phyloP scores from a whole-genome alignment of 1,139 yeast genomes.

The Petasospora fabianii region DNA sequence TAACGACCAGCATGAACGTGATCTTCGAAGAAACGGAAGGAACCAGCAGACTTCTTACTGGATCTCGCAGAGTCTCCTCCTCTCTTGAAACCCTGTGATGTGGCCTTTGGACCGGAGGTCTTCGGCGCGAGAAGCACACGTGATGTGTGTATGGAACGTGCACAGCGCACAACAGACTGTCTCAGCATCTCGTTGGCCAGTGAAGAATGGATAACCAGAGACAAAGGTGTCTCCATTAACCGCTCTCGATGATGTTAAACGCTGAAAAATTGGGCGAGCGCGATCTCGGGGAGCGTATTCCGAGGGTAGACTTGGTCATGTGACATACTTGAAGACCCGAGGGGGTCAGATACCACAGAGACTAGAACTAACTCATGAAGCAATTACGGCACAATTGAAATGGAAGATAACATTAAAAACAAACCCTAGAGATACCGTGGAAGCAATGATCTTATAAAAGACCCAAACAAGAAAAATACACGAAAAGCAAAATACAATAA shows the following conservation, averaged over 20 bases:
- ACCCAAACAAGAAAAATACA: no score
- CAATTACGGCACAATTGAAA: no score
- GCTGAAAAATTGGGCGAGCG: not conserved
- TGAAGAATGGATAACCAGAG: no score
- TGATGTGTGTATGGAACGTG: slow-evolving; percentile 10
- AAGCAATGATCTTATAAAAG: no score
- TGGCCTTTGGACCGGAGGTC: slow-evolving; percentile 14
- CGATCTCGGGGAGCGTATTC: not conserved
- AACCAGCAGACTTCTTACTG: slow-evolving; percentile 20
- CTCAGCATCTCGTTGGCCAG: slow-evolving; percentile 10
- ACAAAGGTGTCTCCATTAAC: no score
- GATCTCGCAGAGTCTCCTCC: slow-evolving; percentile 13
- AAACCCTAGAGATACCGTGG: no score
- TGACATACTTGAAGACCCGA: no score
- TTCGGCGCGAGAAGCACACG: slow-evolving; percentile 5
- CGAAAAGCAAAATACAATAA: no score
- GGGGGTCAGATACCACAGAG: no score
- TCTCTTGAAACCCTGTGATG: slow-evolving; percentile 20
- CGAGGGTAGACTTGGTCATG: no score
- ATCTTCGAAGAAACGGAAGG: slow-evolving; percentile 20
- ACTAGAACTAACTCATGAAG: no score
- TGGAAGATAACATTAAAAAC: no score
- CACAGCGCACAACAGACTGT: slow-evolving; percentile 3
- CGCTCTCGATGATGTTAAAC: not conserved
- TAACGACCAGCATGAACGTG: slow-evolving; percentile 17